These are phyloP conservation scores for Ceratocystis diversiconidia DNA, from an alignment of 2,329 filamentous ascomycete species.

Conservation along the genomic window DNA sequence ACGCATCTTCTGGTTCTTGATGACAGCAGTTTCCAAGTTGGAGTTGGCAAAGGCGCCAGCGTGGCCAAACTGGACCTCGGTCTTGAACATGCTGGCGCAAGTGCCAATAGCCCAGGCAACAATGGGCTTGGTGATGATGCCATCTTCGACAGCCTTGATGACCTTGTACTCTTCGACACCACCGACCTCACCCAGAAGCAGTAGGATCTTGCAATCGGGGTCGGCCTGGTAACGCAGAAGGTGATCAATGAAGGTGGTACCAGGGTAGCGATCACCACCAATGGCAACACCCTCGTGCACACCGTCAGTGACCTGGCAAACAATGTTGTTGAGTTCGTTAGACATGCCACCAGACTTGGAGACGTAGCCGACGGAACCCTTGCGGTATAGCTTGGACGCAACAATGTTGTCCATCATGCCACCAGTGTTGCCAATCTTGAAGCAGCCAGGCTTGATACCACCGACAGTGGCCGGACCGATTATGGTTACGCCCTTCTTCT, in stretches of 20 bases:
- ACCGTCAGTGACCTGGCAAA: constrained; percentile 89
- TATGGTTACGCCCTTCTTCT: constrained; percentile 98
- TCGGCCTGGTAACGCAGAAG: constrained; percentile 92
- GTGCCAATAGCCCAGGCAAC: constrained; percentile 99
- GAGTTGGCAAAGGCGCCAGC: constrained; percentile 98
- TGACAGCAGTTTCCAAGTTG: constrained; percentile 88
- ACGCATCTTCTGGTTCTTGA: constrained; percentile 95
- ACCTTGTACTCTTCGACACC: constrained; percentile 99
- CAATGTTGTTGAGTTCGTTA: constrained; percentile 99
- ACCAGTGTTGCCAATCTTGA: constrained; percentile 99
- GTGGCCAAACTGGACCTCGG: constrained; percentile 98
- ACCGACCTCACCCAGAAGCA: constrained; percentile 94
- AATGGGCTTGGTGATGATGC: constrained; percentile 92
- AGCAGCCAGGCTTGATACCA: constrained; percentile 97
- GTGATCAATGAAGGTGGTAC: constrained; percentile 99
- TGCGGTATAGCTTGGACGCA: constrained; percentile 98
- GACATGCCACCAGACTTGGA: constrained; percentile 99
- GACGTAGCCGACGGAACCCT: constrained; percentile 96
- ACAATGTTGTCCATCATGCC: constrained; percentile 99
- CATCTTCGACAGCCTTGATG: constrained; percentile 91
- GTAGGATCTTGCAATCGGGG: constrained; percentile 91
- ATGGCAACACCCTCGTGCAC: constrained; percentile 99
- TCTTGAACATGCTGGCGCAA: constrained; percentile 99
- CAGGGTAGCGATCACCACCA: constrained; percentile 96
- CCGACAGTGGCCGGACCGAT: constrained; percentile 96